Conservation (phyloP, 306 rosid genomes). For the barrel medic (Medicago truncatula) region MtrunA17r5.0-ANR NC_053048.1:46522001-46522500, state of each 20-base stretch:
- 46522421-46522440: slow-evolving; percentile 49
- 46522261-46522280: slow-evolving; percentile 59
- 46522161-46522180: slow-evolving; percentile 10
- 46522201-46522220: slow-evolving; percentile 34
- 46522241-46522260: slow-evolving; percentile 43
- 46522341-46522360: slow-evolving; percentile 85
- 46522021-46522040: background rate
- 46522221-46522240: slow-evolving; percentile 41
- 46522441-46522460: slow-evolving; percentile 57
- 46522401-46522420: slow-evolving; percentile 57
- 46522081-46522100: background rate
- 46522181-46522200: slow-evolving; percentile 37
- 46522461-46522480: slow-evolving; percentile 85
- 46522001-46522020: slow-evolving; percentile 15
- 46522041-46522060: no score
- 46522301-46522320: slow-evolving; percentile 89
- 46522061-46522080: no score
- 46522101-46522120: background rate
- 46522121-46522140: slow-evolving; percentile 2
- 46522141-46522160: slow-evolving; percentile 26
- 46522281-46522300: slow-evolving; percentile 65
- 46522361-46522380: slow-evolving; percentile 70
- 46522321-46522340: slow-evolving; percentile 90
- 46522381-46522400: slow-evolving; percentile 77
- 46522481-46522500: slow-evolving; percentile 56